These are phyloP conservation scores for Lepraria neglecta DNA, from an alignment of 495 filamentous ascomycete genomes.

Conservation along the genomic window DNA sequence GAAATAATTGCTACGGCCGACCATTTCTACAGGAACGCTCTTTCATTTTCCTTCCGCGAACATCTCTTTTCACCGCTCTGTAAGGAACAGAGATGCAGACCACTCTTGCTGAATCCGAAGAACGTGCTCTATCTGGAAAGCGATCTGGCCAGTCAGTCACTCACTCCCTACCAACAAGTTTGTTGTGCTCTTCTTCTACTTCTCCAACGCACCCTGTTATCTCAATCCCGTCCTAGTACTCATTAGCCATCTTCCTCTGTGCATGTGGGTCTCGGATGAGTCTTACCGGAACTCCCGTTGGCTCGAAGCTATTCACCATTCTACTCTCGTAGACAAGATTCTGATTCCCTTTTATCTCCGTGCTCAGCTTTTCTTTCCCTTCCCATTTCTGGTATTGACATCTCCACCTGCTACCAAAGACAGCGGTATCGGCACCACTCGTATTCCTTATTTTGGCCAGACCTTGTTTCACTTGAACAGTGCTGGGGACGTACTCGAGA, in stretches of 20 bases:
- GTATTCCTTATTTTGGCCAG: slow-evolving; percentile 33
- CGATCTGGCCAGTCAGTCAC: no score
- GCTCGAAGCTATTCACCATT: slow-evolving; percentile 60
- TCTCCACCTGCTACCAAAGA: slow-evolving; percentile 32
- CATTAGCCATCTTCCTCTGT: slow-evolving; percentile 17
- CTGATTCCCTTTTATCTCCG: slow-evolving; percentile 56
- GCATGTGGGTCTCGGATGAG: neutral
- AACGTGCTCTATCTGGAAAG: no score
- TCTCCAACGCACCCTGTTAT: slow-evolving; percentile 54
- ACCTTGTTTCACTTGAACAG: slow-evolving; percentile 43
- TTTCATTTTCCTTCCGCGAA: no score
- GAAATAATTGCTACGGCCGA: no score
- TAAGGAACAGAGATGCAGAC: no score
- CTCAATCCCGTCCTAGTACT: slow-evolving; percentile 61
- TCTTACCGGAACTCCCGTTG: slow-evolving; percentile 53
- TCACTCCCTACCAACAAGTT: no score
- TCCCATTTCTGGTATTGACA: slow-evolving; percentile 38
- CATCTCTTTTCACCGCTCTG: no score
- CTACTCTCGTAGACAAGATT: slow-evolving; percentile 62
- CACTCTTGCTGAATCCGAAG: no score
- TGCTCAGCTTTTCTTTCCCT: slow-evolving; percentile 39
- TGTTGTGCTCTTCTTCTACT: neutral
- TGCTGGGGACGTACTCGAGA: slow-evolving; percentile 55
- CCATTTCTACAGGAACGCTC: no score
- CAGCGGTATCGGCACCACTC: slow-evolving; percentile 30